These are phyloP conservation scores for Camelina hispida DNA, from an alignment of 345 rosid genomes.

Conservation along the genomic window DNA sequence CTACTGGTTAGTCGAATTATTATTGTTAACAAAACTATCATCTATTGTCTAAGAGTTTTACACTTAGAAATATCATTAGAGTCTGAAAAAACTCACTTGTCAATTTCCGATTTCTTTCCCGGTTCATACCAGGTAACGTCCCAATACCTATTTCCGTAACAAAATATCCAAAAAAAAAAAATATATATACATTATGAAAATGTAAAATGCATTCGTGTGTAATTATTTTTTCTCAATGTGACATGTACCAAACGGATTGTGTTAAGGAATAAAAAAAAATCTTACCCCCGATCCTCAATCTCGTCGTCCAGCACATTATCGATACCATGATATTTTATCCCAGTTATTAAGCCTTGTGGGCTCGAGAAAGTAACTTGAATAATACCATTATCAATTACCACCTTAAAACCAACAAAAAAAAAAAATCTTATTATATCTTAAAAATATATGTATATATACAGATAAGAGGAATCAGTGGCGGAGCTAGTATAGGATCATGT, in stretches of 20 bases:
- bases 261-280: background rate
- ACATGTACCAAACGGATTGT: background rate
- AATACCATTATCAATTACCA: constrained; percentile 73
- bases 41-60: too few species aligned
- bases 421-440: background rate
- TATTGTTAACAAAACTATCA: too few species aligned
- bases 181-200: background rate
- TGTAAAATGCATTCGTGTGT: background rate
- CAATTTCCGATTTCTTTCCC: constrained; percentile 49
- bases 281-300: constrained; percentile 68
- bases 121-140: constrained; percentile 77
- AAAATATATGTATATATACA: background rate
- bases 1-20: background rate
- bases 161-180: background rate
- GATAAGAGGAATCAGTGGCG: background rate
- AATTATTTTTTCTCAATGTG: background rate
- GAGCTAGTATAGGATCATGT: too few species aligned
- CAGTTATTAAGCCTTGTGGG: constrained; percentile 67
- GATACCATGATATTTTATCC: constrained; percentile 67
- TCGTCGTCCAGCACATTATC: constrained; percentile 63
- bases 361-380: constrained; percentile 64
- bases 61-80: too few species aligned
- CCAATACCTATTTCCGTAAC: constrained; percentile 67
- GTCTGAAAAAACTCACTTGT: constrained; percentile 41
- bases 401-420: constrained; percentile 50